Evolutionary conservation across 139 green algal species (phyloP).

Genomic region (Auxenochlorella pyrenoidosa): DNA sequence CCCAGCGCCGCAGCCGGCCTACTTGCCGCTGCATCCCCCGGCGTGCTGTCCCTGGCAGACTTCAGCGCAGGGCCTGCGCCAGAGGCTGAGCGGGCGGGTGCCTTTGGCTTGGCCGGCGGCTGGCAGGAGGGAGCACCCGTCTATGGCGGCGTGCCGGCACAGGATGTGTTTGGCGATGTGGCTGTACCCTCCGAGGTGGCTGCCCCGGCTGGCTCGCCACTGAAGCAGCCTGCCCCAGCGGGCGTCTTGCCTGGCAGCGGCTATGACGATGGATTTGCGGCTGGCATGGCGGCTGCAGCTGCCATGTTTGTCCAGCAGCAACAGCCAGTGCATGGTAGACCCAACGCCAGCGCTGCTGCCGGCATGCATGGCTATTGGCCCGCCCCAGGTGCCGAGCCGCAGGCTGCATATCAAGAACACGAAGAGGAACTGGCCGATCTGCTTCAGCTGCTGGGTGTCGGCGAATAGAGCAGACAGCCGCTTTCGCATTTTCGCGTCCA

Average conservation of each 20-base stretch:
- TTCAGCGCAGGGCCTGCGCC: conserved; percentile 2
- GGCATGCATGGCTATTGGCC: no score
- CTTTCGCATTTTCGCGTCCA: no score
- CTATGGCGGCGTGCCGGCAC: background rate
- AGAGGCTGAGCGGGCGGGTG: background rate
- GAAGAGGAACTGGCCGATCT: no score
- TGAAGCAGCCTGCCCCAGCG: background rate
- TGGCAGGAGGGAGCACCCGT: background rate
- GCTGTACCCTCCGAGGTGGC: background rate
- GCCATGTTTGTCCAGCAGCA: conserved; percentile 4
- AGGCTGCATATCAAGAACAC: no score
- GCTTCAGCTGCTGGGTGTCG: no score
- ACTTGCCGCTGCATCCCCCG: background rate
- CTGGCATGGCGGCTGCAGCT: background rate
- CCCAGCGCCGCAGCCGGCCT: background rate
- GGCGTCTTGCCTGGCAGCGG: background rate
- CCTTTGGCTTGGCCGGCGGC: no score
- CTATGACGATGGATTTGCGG: background rate
- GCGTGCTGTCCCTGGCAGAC: conserved; percentile 26
- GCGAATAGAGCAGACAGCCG: no score
- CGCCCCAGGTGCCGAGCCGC: no score
- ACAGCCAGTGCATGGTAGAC: no score
- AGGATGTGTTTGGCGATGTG: background rate
- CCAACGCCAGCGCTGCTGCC: no score
- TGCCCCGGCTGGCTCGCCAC: background rate